Evolutionary conservation across 495 filamentous ascomycete genomes (phyloP).

Genomic region (Neurospora sublineolata): DNA sequence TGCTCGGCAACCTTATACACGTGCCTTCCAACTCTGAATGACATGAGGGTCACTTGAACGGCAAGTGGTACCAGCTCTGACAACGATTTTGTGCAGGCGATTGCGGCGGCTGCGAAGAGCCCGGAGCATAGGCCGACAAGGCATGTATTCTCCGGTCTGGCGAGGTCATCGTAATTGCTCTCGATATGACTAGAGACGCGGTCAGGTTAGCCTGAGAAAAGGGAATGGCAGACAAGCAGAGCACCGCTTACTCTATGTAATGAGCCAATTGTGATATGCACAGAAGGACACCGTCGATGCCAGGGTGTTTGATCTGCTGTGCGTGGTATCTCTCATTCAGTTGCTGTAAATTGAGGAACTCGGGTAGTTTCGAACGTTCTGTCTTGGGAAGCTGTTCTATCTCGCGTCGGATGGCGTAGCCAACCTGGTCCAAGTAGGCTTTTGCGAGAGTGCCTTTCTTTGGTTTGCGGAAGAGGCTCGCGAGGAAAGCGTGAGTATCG

Average conservation of each 20-base stretch:
- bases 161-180: conserved; percentile 34
- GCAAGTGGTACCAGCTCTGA: conserved; percentile 55
- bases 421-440: conserved; percentile 53
- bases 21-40: conserved; percentile 58
- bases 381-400: conserved; percentile 46
- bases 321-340: conserved; percentile 57
- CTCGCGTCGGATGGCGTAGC: conserved; percentile 52
- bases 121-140: conserved; percentile 61
- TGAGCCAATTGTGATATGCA: conserved; percentile 61
- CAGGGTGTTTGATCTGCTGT: conserved; percentile 44
- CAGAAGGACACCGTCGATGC: conserved; percentile 55
- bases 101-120: conserved; percentile 58
- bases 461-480: conserved; percentile 44
- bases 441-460: conserved; percentile 54
- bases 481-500: conserved; percentile 56
- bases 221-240: background rate
- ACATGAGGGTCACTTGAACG: conserved; percentile 58
- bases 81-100: conserved; percentile 56
- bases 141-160: conserved; percentile 31
- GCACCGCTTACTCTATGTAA: conserved; percentile 57
- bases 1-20: conserved; percentile 41
- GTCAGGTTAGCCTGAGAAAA: conserved; percentile 11
- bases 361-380: conserved; percentile 51
- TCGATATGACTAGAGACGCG: conserved; percentile 28
- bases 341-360: conserved; percentile 58